Evolutionary conservation across 2,329 filamentous ascomycete genomes (phyloP), one percentile per base, ranked within the genome.

Genomic region (Penicillium polonicum): DNA sequence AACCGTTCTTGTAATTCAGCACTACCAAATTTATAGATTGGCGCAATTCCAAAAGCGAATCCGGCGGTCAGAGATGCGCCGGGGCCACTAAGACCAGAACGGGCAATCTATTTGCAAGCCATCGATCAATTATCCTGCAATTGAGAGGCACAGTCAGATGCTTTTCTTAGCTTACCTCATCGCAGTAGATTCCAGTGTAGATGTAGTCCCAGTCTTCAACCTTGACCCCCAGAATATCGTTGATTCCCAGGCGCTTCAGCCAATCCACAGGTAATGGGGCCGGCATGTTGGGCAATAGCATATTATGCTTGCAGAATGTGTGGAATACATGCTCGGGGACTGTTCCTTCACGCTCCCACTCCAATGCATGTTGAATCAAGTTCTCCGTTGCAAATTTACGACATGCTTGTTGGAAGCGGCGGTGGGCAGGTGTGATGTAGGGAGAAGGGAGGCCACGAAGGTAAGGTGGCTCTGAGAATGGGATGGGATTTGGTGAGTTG

Each of bases 161-260:
- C 0, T 8, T 21, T 17, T 33, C 10, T 3, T 6, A 10, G 3
- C 29, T 19, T 53, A 83, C 80, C 75, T 90, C 89, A 66, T 91
- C 88, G 4, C 77, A 75, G 67, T 87, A 91, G 50, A 92, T 91
- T 53, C 86, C 79, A 0, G 82, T 85, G 68, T 92, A 88, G 10
- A 90, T 77, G 63, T 87, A 86, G 67, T 90, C 88, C 76, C 87
- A 92, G 27, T 92, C 87, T 68, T 91, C 88, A 2, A 92, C 83
- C 62, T 84, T 85, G 0, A 82, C 83, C 1, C 87, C 88, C 0
- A 87, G 77, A 41, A 92, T 83, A 65, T 88, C 83, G 57, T 85
- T 76, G 45, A 91, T 86, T 0, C 86, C 88, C 19, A 88, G 67
- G 44, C 78, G 82, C 72, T 86, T 86, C 59, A 91, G 75, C 85